These are phyloP conservation scores for Phoma sp. DNA, from an alignment of 2,329 filamentous ascomycete genomes.

Conservation along the genomic window DNA sequence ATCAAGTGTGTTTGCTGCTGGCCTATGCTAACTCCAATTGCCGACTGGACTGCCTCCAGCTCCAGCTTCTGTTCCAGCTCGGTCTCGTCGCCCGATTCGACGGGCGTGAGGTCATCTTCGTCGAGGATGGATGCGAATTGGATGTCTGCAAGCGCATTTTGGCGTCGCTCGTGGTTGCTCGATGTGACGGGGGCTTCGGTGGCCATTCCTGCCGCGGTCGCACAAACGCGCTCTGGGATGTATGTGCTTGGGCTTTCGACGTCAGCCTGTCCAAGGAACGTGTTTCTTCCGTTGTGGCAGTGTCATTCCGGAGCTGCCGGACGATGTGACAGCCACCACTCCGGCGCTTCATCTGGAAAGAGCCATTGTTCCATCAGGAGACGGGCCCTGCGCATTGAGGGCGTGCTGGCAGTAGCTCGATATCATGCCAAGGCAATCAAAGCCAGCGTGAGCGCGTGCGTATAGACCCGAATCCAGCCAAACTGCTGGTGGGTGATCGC, in stretches of 20 bases:
- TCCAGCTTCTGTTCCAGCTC: conserved; percentile 36
- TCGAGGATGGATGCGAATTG: conserved; percentile 50
- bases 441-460: conserved; percentile 10
- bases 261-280: conserved; percentile 24
- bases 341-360: conserved; percentile 8
- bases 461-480: conserved; percentile 4
- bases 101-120: conserved; percentile 49
- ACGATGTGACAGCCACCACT: conserved; percentile 16
- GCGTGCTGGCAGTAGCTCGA: conserved; percentile 9
- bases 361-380: conserved; percentile 10
- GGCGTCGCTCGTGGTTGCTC: conserved; percentile 22
- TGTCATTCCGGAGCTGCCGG: conserved; percentile 34
- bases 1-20: conserved; percentile 62
- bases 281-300: conserved; percentile 32
- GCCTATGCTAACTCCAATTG: conserved; percentile 66
- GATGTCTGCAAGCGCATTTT: conserved; percentile 50
- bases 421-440: conserved; percentile 20
- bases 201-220: conserved; percentile 30
- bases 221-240: conserved; percentile 6
- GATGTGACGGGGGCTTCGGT: conserved; percentile 3
- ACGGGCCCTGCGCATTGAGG: not conserved
- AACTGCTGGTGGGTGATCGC: not conserved
- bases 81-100: conserved; percentile 51
- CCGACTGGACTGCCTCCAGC: conserved; percentile 50
- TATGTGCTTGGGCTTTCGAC: conserved; percentile 13